Evolutionary conservation across 2,329 filamentous ascomycete genomes (phyloP), one percentile per base, ranked within the genome.

Genomic region (Dactylella cylindrospora): DNA sequence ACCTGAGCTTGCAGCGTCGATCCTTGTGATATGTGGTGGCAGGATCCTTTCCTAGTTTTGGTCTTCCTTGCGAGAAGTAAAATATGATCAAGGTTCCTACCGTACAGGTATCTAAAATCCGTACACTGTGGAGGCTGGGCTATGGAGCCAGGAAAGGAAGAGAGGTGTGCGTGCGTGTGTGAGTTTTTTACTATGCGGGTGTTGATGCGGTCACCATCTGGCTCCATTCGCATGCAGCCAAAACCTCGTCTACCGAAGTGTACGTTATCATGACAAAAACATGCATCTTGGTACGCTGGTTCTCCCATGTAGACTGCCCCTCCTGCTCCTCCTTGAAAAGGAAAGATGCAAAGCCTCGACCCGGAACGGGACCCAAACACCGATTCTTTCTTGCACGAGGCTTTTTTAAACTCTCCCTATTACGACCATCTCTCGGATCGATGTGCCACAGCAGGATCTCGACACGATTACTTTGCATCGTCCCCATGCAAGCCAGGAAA

Each of bases 191-290:
- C n/a, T n/a, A n/a, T n/a, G n/a, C n/a, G n/a, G n/a, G n/a, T n/a
- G n/a, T n/a, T n/a, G n/a, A n/a, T n/a, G n/a, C n/a, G n/a, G n/a
- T n/a, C n/a, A n/a, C n/a, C n/a, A n/a, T n/a, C n/a, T n/a, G n/a
- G n/a, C n/a, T n/a, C n/a, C n/a, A 39, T 32, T 17, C 23, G 41
- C 29, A 44, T 45, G 40, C 28, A 55, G 29, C 28, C 22, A 44
- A 36, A 35, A 33, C 6, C 23, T 46, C 41, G 43, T 46, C 28
- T 44, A 49, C 43, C 41, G 25, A 35, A n/a, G n/a, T n/a, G 38
- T 43, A 57, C 44, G 38, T 49, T 57, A 57, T 57, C 45, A 57
- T 57, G 52, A 50, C 52, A 57, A 50, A 47, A 57, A 39, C 44
- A 38, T 44, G 36, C 38, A 38, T 57, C 52, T 45, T 43, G 36